Conservation (phyloP, 305 asterid genomes). For the Fraxinus sp. region DNA sequence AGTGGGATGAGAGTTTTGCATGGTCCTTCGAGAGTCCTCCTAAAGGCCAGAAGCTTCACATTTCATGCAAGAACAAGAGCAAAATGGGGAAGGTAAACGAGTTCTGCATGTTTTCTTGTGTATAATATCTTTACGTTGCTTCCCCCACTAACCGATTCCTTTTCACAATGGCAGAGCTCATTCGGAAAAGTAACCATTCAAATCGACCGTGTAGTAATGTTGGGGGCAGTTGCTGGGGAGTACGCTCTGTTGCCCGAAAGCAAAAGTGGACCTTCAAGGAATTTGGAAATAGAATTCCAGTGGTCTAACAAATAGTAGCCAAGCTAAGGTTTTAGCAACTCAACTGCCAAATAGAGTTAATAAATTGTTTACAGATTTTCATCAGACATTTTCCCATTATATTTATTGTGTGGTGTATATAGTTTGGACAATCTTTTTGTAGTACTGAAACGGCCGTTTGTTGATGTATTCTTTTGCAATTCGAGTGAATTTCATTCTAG, state of each 20-base stretch:
- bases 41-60: constrained; percentile 96
- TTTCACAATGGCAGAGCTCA: constrained; percentile 61
- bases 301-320: constrained; percentile 74
- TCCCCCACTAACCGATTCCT: constrained; percentile 9
- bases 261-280: constrained; percentile 96
- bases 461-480: constrained; percentile 46
- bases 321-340: constrained; percentile 7
- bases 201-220: constrained; percentile 95
- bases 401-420: constrained; percentile 44
- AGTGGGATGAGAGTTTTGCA: constrained; percentile 89
- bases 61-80: constrained; percentile 99
- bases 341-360: constrained; percentile 20
- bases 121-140: constrained; percentile 4
- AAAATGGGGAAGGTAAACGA: constrained; percentile 88
- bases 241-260: constrained; percentile 86
- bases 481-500: constrained; percentile 27
- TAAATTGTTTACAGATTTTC: constrained; percentile 26
- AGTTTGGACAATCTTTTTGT: constrained; percentile 34
- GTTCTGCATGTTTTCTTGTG: background rate
- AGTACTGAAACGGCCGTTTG: constrained; percentile 28
- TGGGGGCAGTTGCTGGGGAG: constrained; percentile 96
- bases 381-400: constrained; percentile 19
- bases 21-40: constrained; percentile 99
- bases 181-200: constrained; percentile 96
- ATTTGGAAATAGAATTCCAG: constrained; percentile 90